Conservation (phyloP, 2,329 filamentous ascomycete species). For the Ophiobolus disseminans region DNA sequence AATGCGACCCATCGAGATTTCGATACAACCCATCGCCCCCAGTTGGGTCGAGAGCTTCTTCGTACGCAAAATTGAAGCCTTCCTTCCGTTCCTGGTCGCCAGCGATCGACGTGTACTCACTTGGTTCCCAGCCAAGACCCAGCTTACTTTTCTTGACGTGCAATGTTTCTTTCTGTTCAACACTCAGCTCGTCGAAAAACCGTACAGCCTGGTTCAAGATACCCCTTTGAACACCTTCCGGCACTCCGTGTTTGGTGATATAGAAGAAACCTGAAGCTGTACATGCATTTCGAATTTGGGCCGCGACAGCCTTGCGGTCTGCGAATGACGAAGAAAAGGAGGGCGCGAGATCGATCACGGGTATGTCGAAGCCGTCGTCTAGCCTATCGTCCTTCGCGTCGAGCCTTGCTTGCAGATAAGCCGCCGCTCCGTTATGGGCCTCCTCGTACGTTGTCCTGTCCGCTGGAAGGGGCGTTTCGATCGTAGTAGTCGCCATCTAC, state of each 20-base stretch:
- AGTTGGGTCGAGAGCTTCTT: conserved; percentile 47
- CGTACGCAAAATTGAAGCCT: conserved; percentile 54
- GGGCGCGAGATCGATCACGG: conserved; percentile 47
- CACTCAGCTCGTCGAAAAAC: conserved; percentile 44
- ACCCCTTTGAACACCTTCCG: conserved; percentile 29
- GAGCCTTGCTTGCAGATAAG: conserved; percentile 47
- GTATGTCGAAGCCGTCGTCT: conserved; percentile 43
- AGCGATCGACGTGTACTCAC: conserved; percentile 51
- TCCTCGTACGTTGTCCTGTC: conserved; percentile 33
- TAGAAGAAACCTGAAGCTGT: conserved; percentile 53
- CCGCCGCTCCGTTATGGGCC: conserved; percentile 43
- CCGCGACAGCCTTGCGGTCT: conserved; percentile 47
- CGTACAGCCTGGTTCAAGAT: conserved; percentile 49
- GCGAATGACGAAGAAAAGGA: conserved; percentile 45
- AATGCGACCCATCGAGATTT: conserved; percentile 49
- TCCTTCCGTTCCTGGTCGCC: conserved; percentile 52
- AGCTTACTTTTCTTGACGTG: conserved; percentile 51
- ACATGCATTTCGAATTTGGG: conserved; percentile 49
- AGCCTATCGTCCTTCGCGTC: conserved; percentile 14
- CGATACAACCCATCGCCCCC: conserved; percentile 52
- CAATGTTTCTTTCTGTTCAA: conserved; percentile 47
- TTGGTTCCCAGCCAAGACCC: conserved; percentile 53
- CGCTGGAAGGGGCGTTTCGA: neutral
- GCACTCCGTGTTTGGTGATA: conserved; percentile 49
- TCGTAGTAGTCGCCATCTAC: conserved; percentile 10